phyloP scores from a whole-genome alignment of 805 yeast genomes.

The Sugiyamaella qingdaonensis region DNA sequence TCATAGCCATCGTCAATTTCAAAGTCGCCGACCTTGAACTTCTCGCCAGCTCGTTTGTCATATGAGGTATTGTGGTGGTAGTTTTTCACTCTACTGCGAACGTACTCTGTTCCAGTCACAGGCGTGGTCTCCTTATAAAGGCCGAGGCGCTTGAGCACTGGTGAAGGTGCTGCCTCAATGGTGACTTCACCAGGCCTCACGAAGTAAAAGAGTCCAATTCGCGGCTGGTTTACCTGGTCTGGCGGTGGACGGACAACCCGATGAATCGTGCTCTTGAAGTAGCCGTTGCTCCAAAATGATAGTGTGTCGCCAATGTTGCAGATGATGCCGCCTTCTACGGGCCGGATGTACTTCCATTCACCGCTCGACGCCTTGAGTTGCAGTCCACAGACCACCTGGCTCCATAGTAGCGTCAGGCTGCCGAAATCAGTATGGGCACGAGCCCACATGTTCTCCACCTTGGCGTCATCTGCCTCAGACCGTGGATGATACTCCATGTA shows the following conservation, averaged over 20 bases:
- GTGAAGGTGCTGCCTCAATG: slow-evolving; percentile 13
- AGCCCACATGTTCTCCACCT: slow-evolving; percentile 16
- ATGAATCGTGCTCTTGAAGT: slow-evolving; percentile 17
- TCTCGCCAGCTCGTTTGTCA: slow-evolving; percentile 13
- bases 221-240: slow-evolving; percentile 14
- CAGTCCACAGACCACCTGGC: slow-evolving; percentile 16
- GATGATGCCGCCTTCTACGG: slow-evolving; percentile 14
- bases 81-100: slow-evolving; percentile 13
- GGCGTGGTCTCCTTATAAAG: slow-evolving; percentile 9
- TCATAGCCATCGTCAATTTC: slow-evolving; percentile 14
- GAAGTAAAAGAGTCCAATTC: slow-evolving; percentile 19
- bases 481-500: slow-evolving; percentile 17
- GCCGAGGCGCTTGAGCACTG: slow-evolving; percentile 12
- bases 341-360: slow-evolving; percentile 15
- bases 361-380: slow-evolving; percentile 13
- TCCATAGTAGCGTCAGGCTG: slow-evolving; percentile 14
- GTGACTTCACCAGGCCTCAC: slow-evolving; percentile 15
- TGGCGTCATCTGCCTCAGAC: slow-evolving; percentile 13
- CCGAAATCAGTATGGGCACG: slow-evolving; percentile 18
- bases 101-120: slow-evolving; percentile 13
- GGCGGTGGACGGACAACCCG: slow-evolving; percentile 18
- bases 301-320: slow-evolving; percentile 18
- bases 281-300: slow-evolving; percentile 16
- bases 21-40: slow-evolving; percentile 12
- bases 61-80: slow-evolving; percentile 11